These are phyloP conservation scores for Medicago arabica DNA, from an alignment of 306 rosid species.

Conservation along the genomic window DNA sequence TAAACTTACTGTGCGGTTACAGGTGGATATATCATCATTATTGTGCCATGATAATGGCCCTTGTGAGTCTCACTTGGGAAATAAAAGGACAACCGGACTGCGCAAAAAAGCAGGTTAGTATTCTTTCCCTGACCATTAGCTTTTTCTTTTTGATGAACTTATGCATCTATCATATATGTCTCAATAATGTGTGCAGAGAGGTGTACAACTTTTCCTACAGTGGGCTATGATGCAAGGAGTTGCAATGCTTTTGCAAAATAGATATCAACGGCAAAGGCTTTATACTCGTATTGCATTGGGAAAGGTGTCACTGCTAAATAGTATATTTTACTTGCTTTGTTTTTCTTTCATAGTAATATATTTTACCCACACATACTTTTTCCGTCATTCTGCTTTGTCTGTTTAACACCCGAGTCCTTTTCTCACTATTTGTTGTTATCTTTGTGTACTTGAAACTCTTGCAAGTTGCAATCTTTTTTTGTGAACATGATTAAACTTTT, in stretches of 20 bases:
- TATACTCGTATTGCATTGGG: constrained; percentile 99
- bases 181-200: constrained; percentile 69
- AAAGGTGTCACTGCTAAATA: constrained; percentile 65
- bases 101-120: constrained; percentile 78
- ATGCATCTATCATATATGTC: neutral
- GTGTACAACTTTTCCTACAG: constrained; percentile 92
- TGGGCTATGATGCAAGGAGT: constrained; percentile 99
- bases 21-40: constrained; percentile 99
- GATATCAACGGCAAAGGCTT: constrained; percentile 98
- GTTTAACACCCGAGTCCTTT: constrained; percentile 12
- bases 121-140: constrained; percentile 27
- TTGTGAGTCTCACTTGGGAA: constrained; percentile 99
- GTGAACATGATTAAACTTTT: neutral
- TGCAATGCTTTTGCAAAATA: constrained; percentile 96
- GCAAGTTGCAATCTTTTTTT: constrained; percentile 17
- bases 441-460: neutral
- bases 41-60: constrained; percentile 95
- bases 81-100: constrained; percentile 96
- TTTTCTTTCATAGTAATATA: constrained; percentile 28
- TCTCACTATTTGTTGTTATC: constrained; percentile 11
- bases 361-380: constrained; percentile 8
- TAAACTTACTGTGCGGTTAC: constrained; percentile 38
- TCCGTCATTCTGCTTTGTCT: constrained; percentile 1
- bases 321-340: neutral
- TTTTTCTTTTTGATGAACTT: constrained; percentile 2